Conservation (phyloP, 805 yeast species). For the Cephaloascus fragrans region DNA sequence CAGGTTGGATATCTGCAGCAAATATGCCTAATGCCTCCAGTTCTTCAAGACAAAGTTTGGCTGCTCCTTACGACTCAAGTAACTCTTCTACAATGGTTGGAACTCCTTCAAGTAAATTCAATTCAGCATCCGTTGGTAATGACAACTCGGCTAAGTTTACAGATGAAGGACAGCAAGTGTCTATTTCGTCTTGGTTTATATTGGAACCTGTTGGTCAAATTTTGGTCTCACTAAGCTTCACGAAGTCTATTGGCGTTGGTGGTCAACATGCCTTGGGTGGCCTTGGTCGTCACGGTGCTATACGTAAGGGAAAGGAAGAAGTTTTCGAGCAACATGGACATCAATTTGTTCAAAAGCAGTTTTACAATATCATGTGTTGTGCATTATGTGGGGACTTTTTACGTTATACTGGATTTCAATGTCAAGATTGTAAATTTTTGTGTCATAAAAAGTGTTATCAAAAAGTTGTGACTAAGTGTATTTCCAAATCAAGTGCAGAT, state of each 20-base stretch:
- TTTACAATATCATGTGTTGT: slow-evolving; percentile 94
- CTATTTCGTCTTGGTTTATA: slow-evolving; percentile 76
- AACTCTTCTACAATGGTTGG: background rate
- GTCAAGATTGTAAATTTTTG: slow-evolving; percentile 74
- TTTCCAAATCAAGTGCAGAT: slow-evolving; percentile 65
- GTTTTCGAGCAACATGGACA: slow-evolving; percentile 95
- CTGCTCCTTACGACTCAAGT: background rate
- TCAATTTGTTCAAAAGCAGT: slow-evolving; percentile 90
- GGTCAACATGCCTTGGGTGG: slow-evolving; percentile 36
- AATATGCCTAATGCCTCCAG: slow-evolving; percentile 20
- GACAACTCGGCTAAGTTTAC: background rate
- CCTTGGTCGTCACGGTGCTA: slow-evolving; percentile 95
- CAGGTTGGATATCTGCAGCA: slow-evolving; percentile 87
- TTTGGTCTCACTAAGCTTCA: slow-evolving; percentile 66
- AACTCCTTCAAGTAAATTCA: background rate
- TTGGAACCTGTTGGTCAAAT: slow-evolving; percentile 94
- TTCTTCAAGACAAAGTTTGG: slow-evolving; percentile 1
- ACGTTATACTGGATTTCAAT: slow-evolving; percentile 77
- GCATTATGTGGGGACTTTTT: slow-evolving; percentile 95
- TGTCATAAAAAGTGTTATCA: slow-evolving; percentile 78
- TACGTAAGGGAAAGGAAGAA: slow-evolving; percentile 84
- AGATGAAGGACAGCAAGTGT: slow-evolving; percentile 17
- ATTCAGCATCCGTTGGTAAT: slow-evolving; percentile 2
- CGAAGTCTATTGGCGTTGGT: slow-evolving; percentile 45
- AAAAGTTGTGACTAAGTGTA: slow-evolving; percentile 76